phyloP scores from a whole-genome alignment of 106 monocot genomes.

The Agapanthus africanus region DNA sequence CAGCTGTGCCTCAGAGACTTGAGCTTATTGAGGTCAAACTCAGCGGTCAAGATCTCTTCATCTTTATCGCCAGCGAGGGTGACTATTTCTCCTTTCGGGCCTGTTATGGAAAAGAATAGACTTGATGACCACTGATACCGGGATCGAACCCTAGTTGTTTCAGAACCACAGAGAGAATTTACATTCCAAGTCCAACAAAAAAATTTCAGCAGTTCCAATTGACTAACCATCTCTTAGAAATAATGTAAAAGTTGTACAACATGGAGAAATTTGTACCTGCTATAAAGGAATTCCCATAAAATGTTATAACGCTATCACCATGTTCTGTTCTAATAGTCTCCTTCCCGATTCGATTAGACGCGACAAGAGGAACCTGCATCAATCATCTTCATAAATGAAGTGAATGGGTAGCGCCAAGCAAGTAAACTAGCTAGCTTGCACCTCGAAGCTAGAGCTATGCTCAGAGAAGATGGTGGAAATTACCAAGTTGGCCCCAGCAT shows the following conservation, averaged over 20 bases:
- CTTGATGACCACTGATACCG: too few relatives aligned
- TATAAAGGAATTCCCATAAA: constrained; percentile 94
- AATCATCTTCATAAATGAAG: neutral
- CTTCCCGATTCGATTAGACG: constrained; percentile 80
- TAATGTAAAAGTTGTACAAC: too few relatives aligned
- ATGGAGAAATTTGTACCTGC: too few relatives aligned
- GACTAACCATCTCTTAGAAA: too few relatives aligned
- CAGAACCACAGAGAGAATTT: too few relatives aligned
- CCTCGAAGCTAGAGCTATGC: neutral
- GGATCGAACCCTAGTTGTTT: too few relatives aligned
- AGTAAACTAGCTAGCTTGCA: neutral
- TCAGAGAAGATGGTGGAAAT: neutral
- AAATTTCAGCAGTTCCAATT: too few relatives aligned
- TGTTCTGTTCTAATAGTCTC: constrained; percentile 86
- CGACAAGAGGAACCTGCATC: constrained; percentile 81
- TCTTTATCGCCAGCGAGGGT: constrained; percentile 76
- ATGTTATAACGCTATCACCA: constrained; percentile 69
- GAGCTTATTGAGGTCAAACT: constrained; percentile 73
- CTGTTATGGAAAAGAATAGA: constrained; percentile 38
- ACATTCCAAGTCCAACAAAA: too few relatives aligned
- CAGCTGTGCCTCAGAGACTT: constrained; percentile 80
- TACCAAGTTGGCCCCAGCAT: constrained; percentile 95
- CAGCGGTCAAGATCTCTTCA: constrained; percentile 62
- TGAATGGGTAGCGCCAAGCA: neutral
- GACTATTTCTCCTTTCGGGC: constrained; percentile 82